Base-by-base conservation (phyloP, 306 rosid species). In the Morella rubra region DNA sequence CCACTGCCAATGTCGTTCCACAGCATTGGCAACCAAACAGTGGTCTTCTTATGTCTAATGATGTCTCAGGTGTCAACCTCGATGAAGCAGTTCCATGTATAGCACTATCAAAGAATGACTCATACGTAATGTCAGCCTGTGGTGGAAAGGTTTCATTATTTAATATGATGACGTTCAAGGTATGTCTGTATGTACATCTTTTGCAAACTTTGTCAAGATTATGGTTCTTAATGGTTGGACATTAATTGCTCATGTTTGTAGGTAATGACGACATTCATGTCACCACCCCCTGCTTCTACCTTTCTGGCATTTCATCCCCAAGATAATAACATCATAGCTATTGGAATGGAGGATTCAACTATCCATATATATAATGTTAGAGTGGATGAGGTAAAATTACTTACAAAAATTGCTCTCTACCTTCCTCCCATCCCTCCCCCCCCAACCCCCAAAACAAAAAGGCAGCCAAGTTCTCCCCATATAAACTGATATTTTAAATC, bases 281-380 rank as follows among this genome's bases (percentile, higher is more conserved):
- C 90, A 47, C 90, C 97, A 41, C 92, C 92, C 50, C 97, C 98
- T 47, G 87, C 96, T 52, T 88, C 98, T 55, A 87, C 97, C 69
- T 90, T 81, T 81, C 80, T 91, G 53, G 97, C 96, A 67, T 91
- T 93, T 81, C 92, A 91, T 81, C 98, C 98, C 58, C 86, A 79
- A 77, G 96, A 93, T 88, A 93, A 93, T 84, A 93, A 93, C 87
- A 86, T 93, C 85, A 86, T 93, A 42, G 98, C 98, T 84, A 90
- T 91, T 54, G 97, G 97, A 79, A 93, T 93, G 98, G 96, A 85
- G 77, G 97, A 93, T 81, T 93, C 93, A 67, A 84, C 96, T 72
- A 91, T 93, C 79, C 90, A 86, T 71, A 93, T 93, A 71, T 93
- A 88, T 82, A 89, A 87, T 84, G 91, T 86, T 73, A 82, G 96